These are phyloP conservation scores for Combretum micranthum DNA, from an alignment of 345 rosid species.

Conservation along the genomic window DNA sequence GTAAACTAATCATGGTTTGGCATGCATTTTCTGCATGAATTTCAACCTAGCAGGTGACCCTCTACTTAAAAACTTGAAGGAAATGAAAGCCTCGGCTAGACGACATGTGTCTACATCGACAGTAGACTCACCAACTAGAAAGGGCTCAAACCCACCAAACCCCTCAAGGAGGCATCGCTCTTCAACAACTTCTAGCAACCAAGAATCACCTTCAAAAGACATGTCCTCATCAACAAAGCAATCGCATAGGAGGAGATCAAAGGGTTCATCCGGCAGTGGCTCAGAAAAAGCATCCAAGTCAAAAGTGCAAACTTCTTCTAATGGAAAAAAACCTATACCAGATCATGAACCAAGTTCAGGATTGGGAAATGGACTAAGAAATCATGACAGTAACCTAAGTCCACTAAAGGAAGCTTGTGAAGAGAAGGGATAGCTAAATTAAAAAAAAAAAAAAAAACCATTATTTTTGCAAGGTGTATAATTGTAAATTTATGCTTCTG, in stretches of 20 bases:
- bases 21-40: too few species aligned
- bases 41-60: neutral
- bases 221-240: slow-evolving; percentile 16
- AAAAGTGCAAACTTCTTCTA: slow-evolving; percentile 13
- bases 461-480: too few species aligned
- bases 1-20: too few species aligned
- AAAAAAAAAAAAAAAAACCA: too few species aligned
- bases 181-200: slow-evolving; percentile 12
- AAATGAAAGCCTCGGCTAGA: neutral
- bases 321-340: slow-evolving; percentile 3
- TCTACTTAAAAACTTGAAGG: neutral
- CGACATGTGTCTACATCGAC: slow-evolving; percentile 4
- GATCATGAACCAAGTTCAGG: slow-evolving; percentile 4
- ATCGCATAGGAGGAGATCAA: slow-evolving; percentile 28
- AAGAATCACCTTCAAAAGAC: slow-evolving; percentile 14
- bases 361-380: slow-evolving; percentile 1
- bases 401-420: slow-evolving; percentile 17
- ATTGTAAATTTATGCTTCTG: too few species aligned
- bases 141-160: slow-evolving; percentile 8
- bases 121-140: slow-evolving; percentile 16
- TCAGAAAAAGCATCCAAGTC: slow-evolving; percentile 18
- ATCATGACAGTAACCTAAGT: slow-evolving; percentile 12
- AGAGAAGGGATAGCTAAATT: slow-evolving; percentile 3
- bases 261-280: slow-evolving; percentile 14
- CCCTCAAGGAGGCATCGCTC: slow-evolving; percentile 25